Conservation (phyloP, 163 green algal genomes). For the Scenedesmus sp. region DNA sequence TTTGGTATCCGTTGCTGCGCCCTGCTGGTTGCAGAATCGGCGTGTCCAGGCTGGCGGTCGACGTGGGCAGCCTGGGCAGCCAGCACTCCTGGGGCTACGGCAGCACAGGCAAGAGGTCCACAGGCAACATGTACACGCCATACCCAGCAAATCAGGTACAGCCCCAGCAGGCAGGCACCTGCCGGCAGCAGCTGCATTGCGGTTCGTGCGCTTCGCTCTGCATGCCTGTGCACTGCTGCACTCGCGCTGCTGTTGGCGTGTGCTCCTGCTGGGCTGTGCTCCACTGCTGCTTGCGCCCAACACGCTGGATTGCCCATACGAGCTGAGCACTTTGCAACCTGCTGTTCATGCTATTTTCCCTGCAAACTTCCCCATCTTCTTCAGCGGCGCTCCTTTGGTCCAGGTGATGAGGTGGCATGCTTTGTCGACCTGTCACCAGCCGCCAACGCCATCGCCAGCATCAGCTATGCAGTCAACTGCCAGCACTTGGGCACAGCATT, state of each 20-base stretch:
- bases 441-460: neutral
- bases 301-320: too few species aligned
- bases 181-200: neutral
- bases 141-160: neutral
- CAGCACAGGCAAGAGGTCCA: constrained; percentile 34
- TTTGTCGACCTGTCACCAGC: constrained; percentile 9
- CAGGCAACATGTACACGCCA: neutral
- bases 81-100: constrained; percentile 15
- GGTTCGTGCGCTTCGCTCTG: neutral
- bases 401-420: constrained; percentile 31
- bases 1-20: neutral
- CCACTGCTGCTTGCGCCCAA: too few species aligned
- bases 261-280: too few species aligned
- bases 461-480: constrained; percentile 3
- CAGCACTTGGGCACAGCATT: neutral
- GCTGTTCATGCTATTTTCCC: neutral
- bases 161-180: neutral
- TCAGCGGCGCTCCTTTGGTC: neutral
- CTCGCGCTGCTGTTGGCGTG: too few species aligned
- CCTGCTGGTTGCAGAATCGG: constrained; percentile 3
- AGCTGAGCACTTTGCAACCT: too few species aligned
- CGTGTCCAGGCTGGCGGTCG: constrained; percentile 2
- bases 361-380: neutral
- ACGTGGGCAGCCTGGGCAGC: neutral
- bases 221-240: neutral